Evolutionary conservation across 495 filamentous ascomycete species (phyloP), one percentile per base, ranked within the genome.

Genomic region (Cryomyces antarcticus): DNA sequence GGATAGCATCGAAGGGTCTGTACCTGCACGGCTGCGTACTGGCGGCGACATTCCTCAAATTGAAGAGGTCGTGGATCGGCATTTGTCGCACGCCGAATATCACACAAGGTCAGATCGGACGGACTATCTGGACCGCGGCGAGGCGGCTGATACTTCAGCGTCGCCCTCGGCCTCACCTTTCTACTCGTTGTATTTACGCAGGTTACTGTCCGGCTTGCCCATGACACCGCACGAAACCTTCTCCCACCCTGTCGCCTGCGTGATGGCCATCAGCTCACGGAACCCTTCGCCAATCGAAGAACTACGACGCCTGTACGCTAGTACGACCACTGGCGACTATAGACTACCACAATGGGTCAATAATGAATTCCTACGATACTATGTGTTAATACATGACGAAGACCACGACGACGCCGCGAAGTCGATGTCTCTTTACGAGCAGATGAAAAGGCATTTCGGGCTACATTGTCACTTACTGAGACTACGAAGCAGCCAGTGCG

Each of bases 391-490:
- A n/a, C 92, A 97, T 51, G 89, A 97, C 50, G 89, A 97, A 56
- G 92, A 96, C 48, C 71, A 70, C 36, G 86, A 93, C 52, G 86
- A 96, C 53, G 89, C 95, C 41, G 69, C 74, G 9, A 87, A 85
- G 57, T 92, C 78, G 30, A 92, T 81, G 55, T 71, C 70, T 37
- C 66, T 95, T 24, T 97, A 89, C 54, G 88, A 96, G 48, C 81
- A 93, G 56, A 97, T 97, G 89, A 96, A 96, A 60, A 72, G 87
- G 28, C 84, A 93, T 57, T 88, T 96, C 50, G 89, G 89, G 4
- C 63, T 97, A 17, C 86, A 96, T 57, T 97, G 89, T 57, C 89
- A 96, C 58, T 68, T 97, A 3, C 68, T 97, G 4, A 65, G 89
- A 34, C 63, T 97, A 24, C 72, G 88, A 50, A 85, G 80, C 51